Conservation (phyloP, 2,329 filamentous ascomycete genomes). For the Pseudogymnoascus sp. region DNA sequence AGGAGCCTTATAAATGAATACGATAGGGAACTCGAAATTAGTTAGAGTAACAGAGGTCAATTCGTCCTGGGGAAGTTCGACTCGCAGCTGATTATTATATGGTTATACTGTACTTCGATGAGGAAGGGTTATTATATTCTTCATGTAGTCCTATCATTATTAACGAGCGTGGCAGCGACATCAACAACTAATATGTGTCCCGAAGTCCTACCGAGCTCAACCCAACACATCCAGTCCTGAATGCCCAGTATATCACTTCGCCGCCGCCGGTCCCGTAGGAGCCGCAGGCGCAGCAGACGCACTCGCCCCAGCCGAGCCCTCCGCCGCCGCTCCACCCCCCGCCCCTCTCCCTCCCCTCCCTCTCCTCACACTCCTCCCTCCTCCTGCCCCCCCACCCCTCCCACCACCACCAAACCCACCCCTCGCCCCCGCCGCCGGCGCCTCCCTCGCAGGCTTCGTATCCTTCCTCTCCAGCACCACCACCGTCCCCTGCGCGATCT, state of each 20-base stretch:
- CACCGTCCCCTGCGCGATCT: constrained; percentile 76
- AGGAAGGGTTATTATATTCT: not conserved
- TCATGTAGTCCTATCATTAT: not conserved
- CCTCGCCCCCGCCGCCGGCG: constrained; percentile 14
- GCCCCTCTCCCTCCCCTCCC: not conserved
- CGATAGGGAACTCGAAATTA: not conserved
- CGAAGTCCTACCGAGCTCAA: not conserved
- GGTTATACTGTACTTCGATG: not conserved
- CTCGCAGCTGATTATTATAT: not conserved
- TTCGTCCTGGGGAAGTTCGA: too few relatives aligned
- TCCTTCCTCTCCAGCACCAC: constrained; percentile 80
- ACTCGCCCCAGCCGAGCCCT: constrained; percentile 11
- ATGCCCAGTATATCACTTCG: constrained; percentile 15
- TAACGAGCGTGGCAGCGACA: not conserved
- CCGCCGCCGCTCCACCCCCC: constrained; percentile 17
- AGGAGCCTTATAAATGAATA: too few relatives aligned
- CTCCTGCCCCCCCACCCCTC: constrained; percentile 5
- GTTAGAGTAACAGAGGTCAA: not conserved
- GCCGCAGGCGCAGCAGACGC: constrained; percentile 13
- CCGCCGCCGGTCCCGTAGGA: constrained; percentile 20
- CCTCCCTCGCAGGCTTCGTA: constrained; percentile 19
- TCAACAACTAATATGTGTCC: not conserved
- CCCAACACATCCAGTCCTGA: not conserved
- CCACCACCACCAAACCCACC: constrained; percentile 11
- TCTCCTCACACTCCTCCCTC: constrained; percentile 9